These are phyloP conservation scores for Cryptococcus wingfieldii DNA, from an alignment of 1,284 basidiomycete species.

Conservation along the genomic window DNA sequence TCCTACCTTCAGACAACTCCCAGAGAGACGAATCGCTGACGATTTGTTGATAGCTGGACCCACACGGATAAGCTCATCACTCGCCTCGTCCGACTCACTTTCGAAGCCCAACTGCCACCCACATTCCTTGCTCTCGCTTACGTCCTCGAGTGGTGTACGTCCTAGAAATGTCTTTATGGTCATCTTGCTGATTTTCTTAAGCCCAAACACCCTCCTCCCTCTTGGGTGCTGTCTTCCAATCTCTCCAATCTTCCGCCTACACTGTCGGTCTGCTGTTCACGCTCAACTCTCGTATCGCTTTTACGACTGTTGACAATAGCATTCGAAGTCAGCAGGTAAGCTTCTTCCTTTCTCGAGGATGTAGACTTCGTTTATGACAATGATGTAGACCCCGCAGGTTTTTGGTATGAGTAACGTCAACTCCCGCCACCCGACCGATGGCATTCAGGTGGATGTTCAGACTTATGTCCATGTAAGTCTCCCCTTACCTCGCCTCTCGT, in stretches of 20 bases:
- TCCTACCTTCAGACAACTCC: no score
- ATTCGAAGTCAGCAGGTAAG: background rate
- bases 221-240: constrained; percentile 25
- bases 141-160: constrained; percentile 26
- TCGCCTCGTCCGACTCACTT: constrained; percentile 27
- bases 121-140: constrained; percentile 25
- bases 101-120: constrained; percentile 35
- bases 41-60: constrained; percentile 11
- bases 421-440: background rate
- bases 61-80: constrained; percentile 30
- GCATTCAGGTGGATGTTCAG: background rate
- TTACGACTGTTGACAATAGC: constrained; percentile 1
- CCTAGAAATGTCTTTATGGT: no score
- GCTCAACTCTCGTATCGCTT: constrained; percentile 17
- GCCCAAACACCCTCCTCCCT: constrained; percentile 18
- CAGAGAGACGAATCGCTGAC: no score
- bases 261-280: constrained; percentile 23
- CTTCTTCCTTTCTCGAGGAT: no score
- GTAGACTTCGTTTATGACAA: no score
- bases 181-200: background rate
- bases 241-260: constrained; percentile 24
- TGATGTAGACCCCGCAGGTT: background rate
- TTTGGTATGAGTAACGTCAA: background rate
- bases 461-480: constrained; percentile 1
- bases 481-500: background rate